A percentile compares a stretch with the other conserved stretches of the same genome.
Conservation (phyloP, 139 green algal species). For the Chlorella sp. region DNA sequence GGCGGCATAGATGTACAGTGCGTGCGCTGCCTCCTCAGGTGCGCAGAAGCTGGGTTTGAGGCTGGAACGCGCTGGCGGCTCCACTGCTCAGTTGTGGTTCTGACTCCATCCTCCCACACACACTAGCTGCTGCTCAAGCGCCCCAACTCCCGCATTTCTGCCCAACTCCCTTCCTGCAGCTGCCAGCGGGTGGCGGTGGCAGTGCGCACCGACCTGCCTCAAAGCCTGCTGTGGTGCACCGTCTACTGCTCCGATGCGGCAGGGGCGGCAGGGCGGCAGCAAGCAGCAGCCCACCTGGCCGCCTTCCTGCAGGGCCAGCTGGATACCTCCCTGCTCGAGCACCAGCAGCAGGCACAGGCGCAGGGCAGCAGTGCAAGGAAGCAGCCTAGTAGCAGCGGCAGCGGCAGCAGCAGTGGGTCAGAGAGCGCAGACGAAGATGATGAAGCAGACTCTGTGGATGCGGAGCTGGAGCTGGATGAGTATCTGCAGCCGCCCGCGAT, state of each 20-base stretch:
- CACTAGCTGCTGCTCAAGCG: too few relatives aligned
- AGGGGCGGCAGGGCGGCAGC: slow-evolving; percentile 16
- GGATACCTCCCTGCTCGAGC: neutral
- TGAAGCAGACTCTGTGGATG: neutral
- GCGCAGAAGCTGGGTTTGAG: neutral
- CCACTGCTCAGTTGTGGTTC: too few relatives aligned
- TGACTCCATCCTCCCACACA: too few relatives aligned
- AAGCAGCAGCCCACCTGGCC: neutral
- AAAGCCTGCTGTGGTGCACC: slow-evolving; percentile 57
- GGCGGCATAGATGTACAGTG: slow-evolving; percentile 34
- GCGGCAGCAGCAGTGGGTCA: neutral
- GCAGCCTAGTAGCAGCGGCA: neutral
- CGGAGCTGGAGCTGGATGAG: slow-evolving; percentile 37
- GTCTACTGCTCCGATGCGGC: slow-evolving; percentile 59
- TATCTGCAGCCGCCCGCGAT: slow-evolving; percentile 62
- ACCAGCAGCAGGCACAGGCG: neutral
- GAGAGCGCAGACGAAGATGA: neutral
- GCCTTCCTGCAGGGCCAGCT: slow-evolving; percentile 23
- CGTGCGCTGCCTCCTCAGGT: slow-evolving; percentile 26
- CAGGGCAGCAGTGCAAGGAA: neutral
- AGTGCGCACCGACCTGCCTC: slow-evolving; percentile 53
- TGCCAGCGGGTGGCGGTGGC: slow-evolving; percentile 75
- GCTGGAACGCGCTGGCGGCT: too few relatives aligned
- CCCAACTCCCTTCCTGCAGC: slow-evolving; percentile 41
- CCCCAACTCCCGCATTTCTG: too few relatives aligned